Conservation (phyloP, 2,329 filamentous ascomycete species). For the Exophiala bonariae region DNA sequence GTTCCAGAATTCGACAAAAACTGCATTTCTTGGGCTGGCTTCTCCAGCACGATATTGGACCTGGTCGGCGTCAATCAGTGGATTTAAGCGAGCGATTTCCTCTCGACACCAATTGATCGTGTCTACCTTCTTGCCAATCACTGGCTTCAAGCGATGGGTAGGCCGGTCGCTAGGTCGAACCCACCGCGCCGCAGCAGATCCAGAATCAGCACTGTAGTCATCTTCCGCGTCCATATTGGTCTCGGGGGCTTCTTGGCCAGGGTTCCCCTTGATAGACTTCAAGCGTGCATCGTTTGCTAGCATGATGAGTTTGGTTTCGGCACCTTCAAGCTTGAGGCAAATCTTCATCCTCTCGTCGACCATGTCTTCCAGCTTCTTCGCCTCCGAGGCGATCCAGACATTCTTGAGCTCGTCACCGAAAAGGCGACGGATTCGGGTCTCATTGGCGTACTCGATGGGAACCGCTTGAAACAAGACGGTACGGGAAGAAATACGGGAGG, state of each 20-base stretch:
- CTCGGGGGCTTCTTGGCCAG: conserved; percentile 36
- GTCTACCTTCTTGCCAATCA: conserved; percentile 87
- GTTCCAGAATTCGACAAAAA: conserved; percentile 86
- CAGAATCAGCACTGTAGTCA: conserved; percentile 65
- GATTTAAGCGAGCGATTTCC: conserved; percentile 73
- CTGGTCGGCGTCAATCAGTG: conserved; percentile 69
- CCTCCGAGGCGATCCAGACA: conserved; percentile 80
- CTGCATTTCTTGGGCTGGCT: conserved; percentile 67
- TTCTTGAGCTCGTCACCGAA: conserved; percentile 81
- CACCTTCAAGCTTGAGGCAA: conserved; percentile 78
- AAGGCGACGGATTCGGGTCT: conserved; percentile 73
- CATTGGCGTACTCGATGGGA: conserved; percentile 73
- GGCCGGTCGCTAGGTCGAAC: conserved; percentile 72
- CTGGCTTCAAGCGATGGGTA: conserved; percentile 68
- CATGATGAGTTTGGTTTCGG: conserved; percentile 83
- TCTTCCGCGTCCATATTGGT: conserved; percentile 38
- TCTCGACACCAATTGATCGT: conserved; percentile 86
- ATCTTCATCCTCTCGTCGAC: conserved; percentile 79
- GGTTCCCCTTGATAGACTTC: conserved; percentile 64
- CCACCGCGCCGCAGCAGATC: conserved; percentile 72
- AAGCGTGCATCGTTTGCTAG: conserved; percentile 70
- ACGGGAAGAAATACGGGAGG: conserved; percentile 81
- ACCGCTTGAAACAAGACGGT: conserved; percentile 89
- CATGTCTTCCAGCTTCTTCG: conserved; percentile 73
- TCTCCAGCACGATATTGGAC: conserved; percentile 65